Evolutionary conservation across 257 asterid genomes (phyloP), one percentile per base, ranked within the genome.

Genomic region (Thymus mandschuricus): DNA sequence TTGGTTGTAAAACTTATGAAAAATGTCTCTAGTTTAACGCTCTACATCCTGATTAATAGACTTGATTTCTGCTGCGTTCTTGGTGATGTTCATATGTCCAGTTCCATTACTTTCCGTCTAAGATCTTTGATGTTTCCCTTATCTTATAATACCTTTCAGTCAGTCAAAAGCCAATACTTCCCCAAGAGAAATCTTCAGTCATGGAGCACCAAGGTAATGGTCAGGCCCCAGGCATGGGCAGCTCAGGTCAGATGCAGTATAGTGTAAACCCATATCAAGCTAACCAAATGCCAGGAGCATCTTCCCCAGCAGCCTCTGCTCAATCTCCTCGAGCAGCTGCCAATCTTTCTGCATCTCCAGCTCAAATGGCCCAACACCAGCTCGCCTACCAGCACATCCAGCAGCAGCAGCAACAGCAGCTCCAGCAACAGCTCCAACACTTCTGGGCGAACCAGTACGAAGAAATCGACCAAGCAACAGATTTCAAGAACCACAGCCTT

Each of bases 171-270:
- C 55, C 52, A 69, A 58, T 38, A 70, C 63, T 61, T 68, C 61
- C 69, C 13, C 21, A 11, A 57, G 54, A 31, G 59, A 67, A 70
- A 69, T 63, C 55, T 56, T 67, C n/a, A 68, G 76, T 15, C 31
- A 93, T 93, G 96, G 96, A 90, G 79, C 98, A 91, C 63, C 96
- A 90, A 83, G 97, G 96, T 72, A 89, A 89, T 52, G 97, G 96
- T 52, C 98, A 88, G 79, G 77, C 88, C 65, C 87, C 89, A 70
- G 90, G 90, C 64, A 84, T 80, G 77, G 88, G 87, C 56, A 84
- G 83, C 90, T 81, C 96, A 58, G 82, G 85, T 69, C 91, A 86
- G 78, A 82, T 81, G 87, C 86, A 87, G 69, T 88, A 90, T 65
- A 79, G 67, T 77, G 81, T 85, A 79, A 86, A 80, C 49, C 82